Evolutionary conservation across 805 yeast species (phyloP).

Genomic region (Yarrowia divulgata): DNA sequence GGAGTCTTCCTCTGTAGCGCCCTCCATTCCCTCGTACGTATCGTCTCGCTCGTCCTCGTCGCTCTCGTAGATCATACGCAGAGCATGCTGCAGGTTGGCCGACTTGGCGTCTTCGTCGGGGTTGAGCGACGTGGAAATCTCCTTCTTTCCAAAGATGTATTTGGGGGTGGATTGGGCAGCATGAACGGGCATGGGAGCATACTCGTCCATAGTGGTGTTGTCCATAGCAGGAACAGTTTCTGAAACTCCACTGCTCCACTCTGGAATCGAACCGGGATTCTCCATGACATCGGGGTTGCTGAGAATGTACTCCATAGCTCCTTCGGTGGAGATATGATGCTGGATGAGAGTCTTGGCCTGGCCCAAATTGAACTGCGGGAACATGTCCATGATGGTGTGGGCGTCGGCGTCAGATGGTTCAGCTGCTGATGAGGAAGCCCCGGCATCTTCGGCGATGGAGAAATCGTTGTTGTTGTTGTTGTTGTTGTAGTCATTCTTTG

Average conservation of each 20-base stretch:
- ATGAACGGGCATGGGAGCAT: slow-evolving; percentile 14
- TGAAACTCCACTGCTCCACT: background rate
- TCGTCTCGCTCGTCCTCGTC: slow-evolving; percentile 91
- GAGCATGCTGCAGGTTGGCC: slow-evolving; percentile 42
- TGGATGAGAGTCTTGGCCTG: slow-evolving; percentile 60
- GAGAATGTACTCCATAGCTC: slow-evolving; percentile 63
- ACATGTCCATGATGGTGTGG: slow-evolving; percentile 61
- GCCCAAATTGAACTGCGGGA: slow-evolving; percentile 64
- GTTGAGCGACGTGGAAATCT: slow-evolving; percentile 45
- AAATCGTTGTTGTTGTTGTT: too few relatives aligned
- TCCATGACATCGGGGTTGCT: slow-evolving; percentile 63
- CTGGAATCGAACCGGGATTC: slow-evolving; percentile 40
- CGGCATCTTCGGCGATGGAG: background rate
- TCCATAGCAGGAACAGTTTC: background rate
- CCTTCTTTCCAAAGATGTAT: slow-evolving; percentile 40
- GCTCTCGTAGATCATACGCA: slow-evolving; percentile 65
- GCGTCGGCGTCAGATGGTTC: slow-evolving; percentile 44
- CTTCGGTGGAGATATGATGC: slow-evolving; percentile 60
- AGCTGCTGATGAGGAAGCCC: background rate
- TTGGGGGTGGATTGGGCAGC: slow-evolving; percentile 44
- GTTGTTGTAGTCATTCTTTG: background rate
- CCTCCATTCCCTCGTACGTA: slow-evolving; percentile 51
- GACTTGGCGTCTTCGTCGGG: slow-evolving; percentile 41
- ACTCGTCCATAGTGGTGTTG: background rate
- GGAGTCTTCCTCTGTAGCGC: slow-evolving; percentile 45